Evolutionary conservation across 106 monocot species (phyloP).

Genomic region (Dioscorea dumetorum): DNA sequence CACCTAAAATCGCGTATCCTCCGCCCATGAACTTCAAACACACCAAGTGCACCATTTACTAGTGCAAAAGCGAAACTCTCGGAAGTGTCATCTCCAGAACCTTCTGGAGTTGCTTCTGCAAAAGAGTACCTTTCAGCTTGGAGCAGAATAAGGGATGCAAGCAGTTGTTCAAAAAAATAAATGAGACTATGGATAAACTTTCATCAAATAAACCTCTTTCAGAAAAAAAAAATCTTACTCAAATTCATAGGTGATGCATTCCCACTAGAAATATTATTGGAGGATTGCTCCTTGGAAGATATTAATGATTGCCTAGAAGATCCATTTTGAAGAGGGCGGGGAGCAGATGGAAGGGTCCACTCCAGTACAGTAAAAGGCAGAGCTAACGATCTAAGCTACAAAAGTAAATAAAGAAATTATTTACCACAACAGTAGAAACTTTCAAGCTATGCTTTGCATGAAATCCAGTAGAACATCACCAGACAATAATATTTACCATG

Average conservation of each 20-base stretch:
- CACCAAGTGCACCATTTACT: constrained; percentile 97
- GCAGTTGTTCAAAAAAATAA: not conserved
- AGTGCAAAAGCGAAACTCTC: constrained; percentile 99
- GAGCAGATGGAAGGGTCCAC: constrained; percentile 92
- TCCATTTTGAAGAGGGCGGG: constrained; percentile 65
- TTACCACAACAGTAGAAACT: too few species aligned
- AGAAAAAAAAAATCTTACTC: constrained; percentile 38
- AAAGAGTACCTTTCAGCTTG: not conserved
- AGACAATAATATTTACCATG: too few species aligned
- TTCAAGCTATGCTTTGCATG: too few species aligned
- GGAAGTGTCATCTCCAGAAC: constrained; percentile 63
- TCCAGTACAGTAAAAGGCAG: constrained; percentile 99
- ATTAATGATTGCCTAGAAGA: constrained; percentile 51
- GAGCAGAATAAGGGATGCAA: not conserved
- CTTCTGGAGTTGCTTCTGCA: constrained; percentile 58
- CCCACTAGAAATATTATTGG: constrained; percentile 19
- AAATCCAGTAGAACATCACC: too few species aligned
- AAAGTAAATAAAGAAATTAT: not conserved
- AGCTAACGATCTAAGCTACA: constrained; percentile 98
- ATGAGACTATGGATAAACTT: not conserved
- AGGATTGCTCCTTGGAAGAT: constrained; percentile 36
- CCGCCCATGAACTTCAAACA: constrained; percentile 98
- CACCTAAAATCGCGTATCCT: constrained; percentile 97
- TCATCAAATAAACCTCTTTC: not conserved
- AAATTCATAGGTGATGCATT: constrained; percentile 36